Conservation (phyloP, 352 stramenopile genomes). For the Phytophthora aleatoria region DNA sequence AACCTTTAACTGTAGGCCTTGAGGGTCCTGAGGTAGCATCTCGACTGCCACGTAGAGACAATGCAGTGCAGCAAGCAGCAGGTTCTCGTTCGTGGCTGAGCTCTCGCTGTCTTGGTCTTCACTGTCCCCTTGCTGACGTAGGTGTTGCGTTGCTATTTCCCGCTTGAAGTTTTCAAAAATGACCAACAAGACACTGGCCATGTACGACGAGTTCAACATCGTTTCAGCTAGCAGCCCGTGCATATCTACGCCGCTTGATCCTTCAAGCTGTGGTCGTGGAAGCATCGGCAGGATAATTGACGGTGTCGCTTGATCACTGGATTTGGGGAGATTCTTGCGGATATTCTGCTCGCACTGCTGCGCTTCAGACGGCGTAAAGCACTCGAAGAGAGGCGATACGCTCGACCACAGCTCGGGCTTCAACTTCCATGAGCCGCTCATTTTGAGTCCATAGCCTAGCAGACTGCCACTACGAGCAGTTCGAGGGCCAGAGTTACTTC, state of each 20-base stretch:
- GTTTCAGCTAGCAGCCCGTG: constrained; percentile 42
- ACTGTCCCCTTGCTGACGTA: background rate
- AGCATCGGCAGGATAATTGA: constrained; percentile 41
- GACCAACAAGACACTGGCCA: constrained; percentile 47
- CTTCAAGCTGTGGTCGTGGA: constrained; percentile 24
- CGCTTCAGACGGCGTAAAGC: constrained; percentile 72
- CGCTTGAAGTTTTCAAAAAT: constrained; percentile 50
- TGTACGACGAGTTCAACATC: constrained; percentile 55
- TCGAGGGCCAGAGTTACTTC: constrained; percentile 23
- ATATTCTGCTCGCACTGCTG: constrained; percentile 82
- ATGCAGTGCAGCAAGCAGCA: constrained; percentile 60
- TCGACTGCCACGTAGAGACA: constrained; percentile 57
- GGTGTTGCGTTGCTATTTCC: background rate
- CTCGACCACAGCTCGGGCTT: constrained; percentile 56
- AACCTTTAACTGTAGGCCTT: constrained; percentile 3
- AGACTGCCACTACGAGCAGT: constrained; percentile 33
- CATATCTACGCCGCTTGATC: constrained; percentile 27
- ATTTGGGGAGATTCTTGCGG: constrained; percentile 41
- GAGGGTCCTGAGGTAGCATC: constrained; percentile 20
- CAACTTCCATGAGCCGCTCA: constrained; percentile 72
- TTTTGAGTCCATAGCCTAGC: constrained; percentile 66
- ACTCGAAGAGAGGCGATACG: constrained; percentile 76
- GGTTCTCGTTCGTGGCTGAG: constrained; percentile 44
- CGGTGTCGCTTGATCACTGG: constrained; percentile 9
- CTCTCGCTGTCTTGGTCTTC: constrained; percentile 9